Conservation (phyloP, 2,329 filamentous ascomycete species). For the Colletotrichum truncatum region DNA sequence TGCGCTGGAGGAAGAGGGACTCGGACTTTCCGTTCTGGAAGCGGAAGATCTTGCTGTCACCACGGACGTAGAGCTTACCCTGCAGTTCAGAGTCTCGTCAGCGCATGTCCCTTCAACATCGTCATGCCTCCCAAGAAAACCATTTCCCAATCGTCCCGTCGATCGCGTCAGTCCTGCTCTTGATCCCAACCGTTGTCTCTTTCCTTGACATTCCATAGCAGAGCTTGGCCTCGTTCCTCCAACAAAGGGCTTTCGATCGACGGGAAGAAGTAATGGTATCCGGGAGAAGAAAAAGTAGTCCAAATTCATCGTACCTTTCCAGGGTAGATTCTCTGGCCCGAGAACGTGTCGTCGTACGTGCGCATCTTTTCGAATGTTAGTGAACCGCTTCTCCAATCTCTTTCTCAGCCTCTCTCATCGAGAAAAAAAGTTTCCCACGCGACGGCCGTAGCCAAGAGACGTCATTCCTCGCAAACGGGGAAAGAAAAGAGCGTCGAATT, state of each 20-base stretch:
- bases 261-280: background rate
- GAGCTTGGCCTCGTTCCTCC: background rate
- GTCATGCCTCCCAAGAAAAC: too few relatives aligned
- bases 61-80: conserved; percentile 99
- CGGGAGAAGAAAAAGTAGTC: background rate
- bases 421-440: background rate
- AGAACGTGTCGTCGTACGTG: conserved; percentile 74
- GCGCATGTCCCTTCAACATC: conserved; percentile 19
- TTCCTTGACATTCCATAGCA: too few relatives aligned
- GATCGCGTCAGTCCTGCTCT: background rate
- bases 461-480: background rate
- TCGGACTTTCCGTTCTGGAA: conserved; percentile 99
- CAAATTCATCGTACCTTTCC: conserved; percentile 65
- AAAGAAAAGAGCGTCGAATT: background rate
- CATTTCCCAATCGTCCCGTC: too few relatives aligned
- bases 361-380: conserved; percentile 60
- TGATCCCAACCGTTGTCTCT: background rate
- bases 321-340: conserved; percentile 73
- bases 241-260: conserved; percentile 12
- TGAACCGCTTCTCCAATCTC: background rate
- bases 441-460: background rate
- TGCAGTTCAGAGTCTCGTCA: conserved; percentile 53
- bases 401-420: background rate
- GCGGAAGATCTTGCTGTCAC: conserved; percentile 99
- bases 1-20: conserved; percentile 99